phyloP scores from a whole-genome alignment of 306 rosid genomes.

The Acacia acuminata region DNA sequence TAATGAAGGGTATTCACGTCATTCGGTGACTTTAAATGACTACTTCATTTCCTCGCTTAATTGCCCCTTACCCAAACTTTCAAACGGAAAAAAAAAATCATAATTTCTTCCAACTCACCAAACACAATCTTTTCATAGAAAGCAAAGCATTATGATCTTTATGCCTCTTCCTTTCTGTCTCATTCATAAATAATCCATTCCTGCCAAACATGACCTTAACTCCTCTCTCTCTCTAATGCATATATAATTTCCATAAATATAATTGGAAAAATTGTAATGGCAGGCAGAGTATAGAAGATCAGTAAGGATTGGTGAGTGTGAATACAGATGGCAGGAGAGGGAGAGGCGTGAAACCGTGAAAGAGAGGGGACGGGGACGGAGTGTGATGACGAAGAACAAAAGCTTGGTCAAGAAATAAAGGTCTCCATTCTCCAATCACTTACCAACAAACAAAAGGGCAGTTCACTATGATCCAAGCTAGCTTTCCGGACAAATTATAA shows the following conservation, averaged over 20 bases:
- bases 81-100: background rate
- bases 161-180: background rate
- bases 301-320: background rate
- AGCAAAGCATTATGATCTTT: background rate
- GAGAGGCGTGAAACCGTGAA: no score
- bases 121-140: background rate
- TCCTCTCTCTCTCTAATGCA: background rate
- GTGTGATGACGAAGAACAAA: background rate
- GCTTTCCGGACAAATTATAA: background rate
- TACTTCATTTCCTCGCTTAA: background rate
- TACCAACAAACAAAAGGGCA: background rate
- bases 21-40: background rate
- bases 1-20: background rate
- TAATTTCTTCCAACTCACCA: background rate
- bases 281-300: background rate
- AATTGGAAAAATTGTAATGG: background rate
- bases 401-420: background rate
- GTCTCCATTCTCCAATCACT: background rate
- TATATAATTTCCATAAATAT: background rate
- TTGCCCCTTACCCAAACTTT: background rate
- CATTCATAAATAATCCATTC: background rate
- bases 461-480: background rate
- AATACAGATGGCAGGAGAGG: conserved; percentile 26
- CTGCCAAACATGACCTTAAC: background rate
- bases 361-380: background rate